These are phyloP conservation scores for Lactarius indigo DNA, from an alignment of 768 basidiomycete genomes.

Conservation along the genomic window DNA sequence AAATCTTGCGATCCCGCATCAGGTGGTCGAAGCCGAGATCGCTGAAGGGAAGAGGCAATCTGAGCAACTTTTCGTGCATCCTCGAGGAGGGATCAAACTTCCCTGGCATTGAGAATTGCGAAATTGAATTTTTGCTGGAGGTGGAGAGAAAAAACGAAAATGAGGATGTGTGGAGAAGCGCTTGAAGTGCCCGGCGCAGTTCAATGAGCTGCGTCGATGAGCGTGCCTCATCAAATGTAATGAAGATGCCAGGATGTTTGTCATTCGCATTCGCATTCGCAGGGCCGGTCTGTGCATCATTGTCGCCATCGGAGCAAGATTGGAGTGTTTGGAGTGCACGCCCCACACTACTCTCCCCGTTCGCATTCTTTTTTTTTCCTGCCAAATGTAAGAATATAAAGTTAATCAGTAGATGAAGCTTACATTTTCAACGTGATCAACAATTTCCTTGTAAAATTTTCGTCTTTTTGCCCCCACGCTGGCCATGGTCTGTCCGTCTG, in stretches of 20 bases:
- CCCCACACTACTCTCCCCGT: background rate
- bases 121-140: background rate
- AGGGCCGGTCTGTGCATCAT: too few relatives aligned
- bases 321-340: background rate
- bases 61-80: too few relatives aligned
- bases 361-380: background rate
- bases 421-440: background rate
- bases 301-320: background rate
- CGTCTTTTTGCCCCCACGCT: background rate
- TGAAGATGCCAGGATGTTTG: background rate
- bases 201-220: background rate
- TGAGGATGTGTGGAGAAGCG: background rate
- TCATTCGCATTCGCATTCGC: too few relatives aligned
- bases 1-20: background rate
- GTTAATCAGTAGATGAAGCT: background rate
- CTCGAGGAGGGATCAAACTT: too few relatives aligned
- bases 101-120: background rate
- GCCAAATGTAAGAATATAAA: background rate
- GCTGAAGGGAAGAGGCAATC: too few relatives aligned
- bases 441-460: background rate
- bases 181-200: background rate
- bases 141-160: background rate
- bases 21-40: constrained; percentile 1
- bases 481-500: background rate
- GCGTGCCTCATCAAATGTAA: constrained; percentile 1